Conservation (phyloP, 1,284 basidiomycete genomes). For the Neonothopanus nambi region DNA sequence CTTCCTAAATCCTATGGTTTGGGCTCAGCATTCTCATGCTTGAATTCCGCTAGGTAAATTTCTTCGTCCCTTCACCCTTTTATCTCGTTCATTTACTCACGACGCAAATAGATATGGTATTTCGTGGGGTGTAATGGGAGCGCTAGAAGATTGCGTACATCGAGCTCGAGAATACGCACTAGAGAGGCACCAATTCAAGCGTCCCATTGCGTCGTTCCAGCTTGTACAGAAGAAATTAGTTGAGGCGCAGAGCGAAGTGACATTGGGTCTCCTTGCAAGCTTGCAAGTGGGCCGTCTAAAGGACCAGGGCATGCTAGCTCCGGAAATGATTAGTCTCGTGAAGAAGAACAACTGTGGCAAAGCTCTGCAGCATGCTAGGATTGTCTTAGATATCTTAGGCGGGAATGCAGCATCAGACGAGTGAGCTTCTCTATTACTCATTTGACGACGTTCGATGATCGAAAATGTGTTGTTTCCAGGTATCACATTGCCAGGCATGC, state of each 20-base stretch:
- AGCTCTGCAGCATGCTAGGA: conserved; percentile 79
- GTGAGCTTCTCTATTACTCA: conserved; percentile 40
- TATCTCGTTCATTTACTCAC: neutral
- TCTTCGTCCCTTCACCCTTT: neutral
- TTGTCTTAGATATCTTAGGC: conserved; percentile 85
- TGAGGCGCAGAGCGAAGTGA: conserved; percentile 86
- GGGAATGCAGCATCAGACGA: conserved; percentile 91
- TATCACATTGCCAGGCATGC: conserved; percentile 92
- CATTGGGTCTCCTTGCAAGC: conserved; percentile 81
- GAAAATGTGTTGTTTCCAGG: conserved; percentile 32
- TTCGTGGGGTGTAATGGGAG: conserved; percentile 92
- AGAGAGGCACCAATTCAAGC: conserved; percentile 87
- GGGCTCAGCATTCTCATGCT: conserved; percentile 84
- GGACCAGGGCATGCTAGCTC: conserved; percentile 75
- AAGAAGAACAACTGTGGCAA: conserved; percentile 98
- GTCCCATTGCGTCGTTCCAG: conserved; percentile 93
- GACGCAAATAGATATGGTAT: conserved; percentile 68
- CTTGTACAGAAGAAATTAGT: conserved; percentile 96
- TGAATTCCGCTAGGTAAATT: conserved; percentile 80
- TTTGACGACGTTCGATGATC: conserved; percentile 1
- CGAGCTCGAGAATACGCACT: conserved; percentile 85
- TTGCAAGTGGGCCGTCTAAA: conserved; percentile 89
- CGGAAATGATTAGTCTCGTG: conserved; percentile 94
- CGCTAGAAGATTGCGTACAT: conserved; percentile 88
- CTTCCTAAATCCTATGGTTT: conserved; percentile 79